Base-by-base conservation (phyloP, 306 rosid species). In the Quercus suber region DNA sequence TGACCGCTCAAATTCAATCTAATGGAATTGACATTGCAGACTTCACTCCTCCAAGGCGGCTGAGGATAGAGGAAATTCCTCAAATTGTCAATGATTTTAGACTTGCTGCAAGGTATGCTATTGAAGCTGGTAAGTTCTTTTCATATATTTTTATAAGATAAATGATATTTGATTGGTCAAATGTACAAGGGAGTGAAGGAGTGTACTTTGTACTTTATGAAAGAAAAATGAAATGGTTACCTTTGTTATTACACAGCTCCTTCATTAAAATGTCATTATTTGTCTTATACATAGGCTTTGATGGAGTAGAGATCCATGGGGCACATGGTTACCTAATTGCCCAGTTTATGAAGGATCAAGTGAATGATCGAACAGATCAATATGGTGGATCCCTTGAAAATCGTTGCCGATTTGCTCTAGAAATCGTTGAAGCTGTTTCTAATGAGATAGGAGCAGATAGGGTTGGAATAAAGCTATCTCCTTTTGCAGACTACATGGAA, bases 291-390 rank as follows among this genome's bases (percentile, higher is more conserved):
- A 15, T 37, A 92, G 96, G 96, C 76, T 93, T 91, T 80, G 94
- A 91, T 78, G 98, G 94, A 61, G 89, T 91, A 73, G 97, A 93
- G 82, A 82, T 93, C 58, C 94, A 91, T 52, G 92, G 88, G 2
- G 97, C 87, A 9, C 73, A 89, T 75, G 97, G 96, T 51, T 93
- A 85, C 82, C 60, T 93, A 8, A 75, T 91, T 7, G 92, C 89
- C 10, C 92, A 93, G 64, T 93, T 93, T 72, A 27, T 89, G 74
- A 91, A 91, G 76, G 94, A 93, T 25, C 5, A 84, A 57, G 86
- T 84, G 21, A 93, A 91, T 49, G 89, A 91, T 45, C 76, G 90
- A 70, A 89, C 75, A 18, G 93, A 89, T 63, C 45, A 89, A 67
- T 93, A 91, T 61, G 98, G 96, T 61, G 92, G 94, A 69, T 82